These are phyloP conservation scores for Pulveroboletus ridleyi DNA, from an alignment of 1,284 basidiomycete genomes.

Conservation along the genomic window DNA sequence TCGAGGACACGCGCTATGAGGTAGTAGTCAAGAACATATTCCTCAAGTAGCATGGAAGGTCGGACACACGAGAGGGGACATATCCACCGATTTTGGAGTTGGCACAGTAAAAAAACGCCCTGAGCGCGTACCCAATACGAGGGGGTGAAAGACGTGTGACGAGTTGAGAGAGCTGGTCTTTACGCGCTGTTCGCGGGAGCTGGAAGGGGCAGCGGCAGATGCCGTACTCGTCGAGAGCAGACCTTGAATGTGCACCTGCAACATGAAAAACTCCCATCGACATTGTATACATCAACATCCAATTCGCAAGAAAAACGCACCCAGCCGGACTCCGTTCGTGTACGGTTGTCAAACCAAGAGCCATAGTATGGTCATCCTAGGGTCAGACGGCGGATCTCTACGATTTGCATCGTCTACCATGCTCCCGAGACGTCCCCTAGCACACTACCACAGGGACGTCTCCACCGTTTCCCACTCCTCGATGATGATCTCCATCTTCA, in stretches of 20 bases:
- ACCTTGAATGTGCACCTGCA: constrained; percentile 77
- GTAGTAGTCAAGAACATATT: too few species aligned
- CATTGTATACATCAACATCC: background rate
- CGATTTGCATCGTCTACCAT: too few species aligned
- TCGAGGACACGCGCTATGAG: too few species aligned
- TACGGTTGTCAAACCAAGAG: constrained; percentile 34
- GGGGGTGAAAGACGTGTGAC: background rate
- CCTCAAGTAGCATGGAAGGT: too few species aligned
- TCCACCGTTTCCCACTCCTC: too few species aligned
- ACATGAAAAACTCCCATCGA: constrained; percentile 61
- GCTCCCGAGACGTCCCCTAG: too few species aligned
- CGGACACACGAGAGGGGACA: background rate
- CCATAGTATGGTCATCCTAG: too few species aligned
- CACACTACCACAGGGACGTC: too few species aligned
- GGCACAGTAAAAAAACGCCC: constrained; percentile 10
- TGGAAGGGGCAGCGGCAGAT: constrained; percentile 82
- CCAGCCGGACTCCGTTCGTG: constrained; percentile 59
- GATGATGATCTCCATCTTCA: too few species aligned
- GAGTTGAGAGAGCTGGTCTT: background rate
- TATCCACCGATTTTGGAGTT: constrained; percentile 23
- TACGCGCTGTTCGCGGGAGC: constrained; percentile 53
- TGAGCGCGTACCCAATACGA: constrained; percentile 24
- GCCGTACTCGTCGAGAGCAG: constrained; percentile 57
- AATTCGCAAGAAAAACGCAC: constrained; percentile 46
- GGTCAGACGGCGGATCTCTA: too few species aligned